Percentiles rank a stretch among this genome's conserved stretches.
phyloP scores from a whole-genome alignment of 2,329 filamentous ascomycete species.

The Xylaria arbuscula region DNA sequence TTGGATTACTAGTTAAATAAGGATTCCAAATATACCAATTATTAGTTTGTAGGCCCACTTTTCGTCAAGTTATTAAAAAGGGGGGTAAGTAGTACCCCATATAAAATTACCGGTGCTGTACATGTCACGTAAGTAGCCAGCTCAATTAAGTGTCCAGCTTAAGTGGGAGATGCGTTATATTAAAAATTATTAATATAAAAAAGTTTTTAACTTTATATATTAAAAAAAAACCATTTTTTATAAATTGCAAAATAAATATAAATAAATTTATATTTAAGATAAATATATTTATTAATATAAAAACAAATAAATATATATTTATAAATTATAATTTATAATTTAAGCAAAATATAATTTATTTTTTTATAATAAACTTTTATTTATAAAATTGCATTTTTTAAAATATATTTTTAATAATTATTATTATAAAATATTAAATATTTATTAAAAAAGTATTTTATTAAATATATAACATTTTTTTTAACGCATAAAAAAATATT shows the following conservation, averaged over 20 bases:
- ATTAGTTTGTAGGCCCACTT: no score
- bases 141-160: no score
- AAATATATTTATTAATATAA: neutral
- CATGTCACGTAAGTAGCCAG: no score
- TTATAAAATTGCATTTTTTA: neutral
- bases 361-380: neutral
- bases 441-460: neutral
- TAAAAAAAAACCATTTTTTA: neutral
- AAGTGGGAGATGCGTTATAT: no score
- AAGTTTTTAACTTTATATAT: neutral
- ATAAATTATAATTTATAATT: neutral
- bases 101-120: no score
- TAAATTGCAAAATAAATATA: neutral
- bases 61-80: no score
- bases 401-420: neutral
- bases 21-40: no score
- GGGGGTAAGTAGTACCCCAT: no score
- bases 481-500: neutral
- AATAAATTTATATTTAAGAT: neutral
- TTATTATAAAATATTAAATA: neutral
- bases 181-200: constrained; percentile 2
- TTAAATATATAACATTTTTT: neutral
- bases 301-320: neutral
- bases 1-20: no score
- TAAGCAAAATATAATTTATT: no score